Evolutionary conservation across 2,329 filamentous ascomycete genomes (phyloP), one percentile per base, ranked within the genome.

Genomic region (Nakataea oryzae): DNA sequence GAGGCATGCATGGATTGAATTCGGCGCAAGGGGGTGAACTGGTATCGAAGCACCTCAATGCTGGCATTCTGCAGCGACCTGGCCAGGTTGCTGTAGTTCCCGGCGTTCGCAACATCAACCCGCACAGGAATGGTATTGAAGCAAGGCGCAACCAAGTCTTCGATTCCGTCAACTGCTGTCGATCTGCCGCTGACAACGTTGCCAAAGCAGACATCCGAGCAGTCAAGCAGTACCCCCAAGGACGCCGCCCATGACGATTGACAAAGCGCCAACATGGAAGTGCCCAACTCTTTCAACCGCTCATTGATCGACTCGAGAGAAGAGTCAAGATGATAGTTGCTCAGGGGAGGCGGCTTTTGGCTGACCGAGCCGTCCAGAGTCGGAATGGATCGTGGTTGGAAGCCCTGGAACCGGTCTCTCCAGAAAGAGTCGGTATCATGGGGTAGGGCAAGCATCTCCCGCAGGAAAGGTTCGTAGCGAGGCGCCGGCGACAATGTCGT

Each of bases 81-180:
- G 29, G 88, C 74, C 13, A 92, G 70, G 6, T 86, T 81, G 0
- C 78, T 67, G 62, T 86, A 86, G 21, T 79, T 80, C 0, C 72
- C 75, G 2, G 71, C 71, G 3, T 70, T 70, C 1, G 78, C 74
- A 12, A 89, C 64, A 34, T 84, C 74, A 21, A 85, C 74, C 29
- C 91, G 83, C 1, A 92, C 70, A 0, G 93, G 91, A 14, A 96
- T 74, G 0, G 93, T 96, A 70, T 96, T 97, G 78, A 97, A 96
- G 71, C 91, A 96, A 0, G 93, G 93, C 0, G 90, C 91, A n/a
- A 96, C 83, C 7, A 96, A 81, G 4, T 80, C 78, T 50, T 93
- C 86, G 13, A 93, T 77, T 0, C 81, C 83, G 7, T 88, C 81
- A 3, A 93, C 72, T 0, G 84, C 75, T 12, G 90, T 70, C 0